Percentiles rank a stretch among this genome's conserved stretches.
phyloP scores from a whole-genome alignment of 2,329 filamentous ascomycete genomes.

The Hymenotorrendiella dingleyae region DNA sequence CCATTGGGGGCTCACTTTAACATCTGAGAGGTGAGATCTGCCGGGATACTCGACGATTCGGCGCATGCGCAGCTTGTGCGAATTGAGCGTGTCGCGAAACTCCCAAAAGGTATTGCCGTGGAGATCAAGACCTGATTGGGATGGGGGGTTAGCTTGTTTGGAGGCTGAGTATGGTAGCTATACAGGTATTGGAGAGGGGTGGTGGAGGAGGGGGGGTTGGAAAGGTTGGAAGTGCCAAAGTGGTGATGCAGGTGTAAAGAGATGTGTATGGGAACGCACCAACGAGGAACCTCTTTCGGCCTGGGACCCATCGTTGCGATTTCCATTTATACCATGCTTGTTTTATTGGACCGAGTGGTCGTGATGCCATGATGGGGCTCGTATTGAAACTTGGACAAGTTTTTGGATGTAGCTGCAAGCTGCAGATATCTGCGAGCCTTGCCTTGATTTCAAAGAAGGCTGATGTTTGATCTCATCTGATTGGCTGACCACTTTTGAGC shows the following conservation, averaged over 20 bases:
- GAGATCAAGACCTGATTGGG: constrained; percentile 60
- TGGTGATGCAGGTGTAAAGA: background rate
- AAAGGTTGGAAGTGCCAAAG: background rate
- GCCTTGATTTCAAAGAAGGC: no score
- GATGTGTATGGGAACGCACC: constrained; percentile 40
- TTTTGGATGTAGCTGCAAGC: no score
- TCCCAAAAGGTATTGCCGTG: constrained; percentile 65
- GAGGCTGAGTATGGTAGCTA: background rate
- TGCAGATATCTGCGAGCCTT: no score
- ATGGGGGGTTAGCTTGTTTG: background rate
- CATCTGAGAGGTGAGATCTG: constrained; percentile 46
- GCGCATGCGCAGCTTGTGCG: constrained; percentile 44
- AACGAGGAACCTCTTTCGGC: constrained; percentile 57
- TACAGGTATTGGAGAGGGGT: background rate
- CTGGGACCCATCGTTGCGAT: constrained; percentile 49
- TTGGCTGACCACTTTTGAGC: no score
- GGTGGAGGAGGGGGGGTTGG: background rate
- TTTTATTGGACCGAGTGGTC: constrained; percentile 18
- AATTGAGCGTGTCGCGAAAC: constrained; percentile 43
- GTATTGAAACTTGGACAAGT: no score
- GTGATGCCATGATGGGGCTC: constrained; percentile 22
- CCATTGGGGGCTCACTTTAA: constrained; percentile 56
- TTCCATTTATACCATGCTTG: constrained; percentile 56
- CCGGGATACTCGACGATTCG: constrained; percentile 57
- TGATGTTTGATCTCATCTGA: no score